Conservation (phyloP, 805 yeast species). For the Sugiyamaella mastotermitis region DNA sequence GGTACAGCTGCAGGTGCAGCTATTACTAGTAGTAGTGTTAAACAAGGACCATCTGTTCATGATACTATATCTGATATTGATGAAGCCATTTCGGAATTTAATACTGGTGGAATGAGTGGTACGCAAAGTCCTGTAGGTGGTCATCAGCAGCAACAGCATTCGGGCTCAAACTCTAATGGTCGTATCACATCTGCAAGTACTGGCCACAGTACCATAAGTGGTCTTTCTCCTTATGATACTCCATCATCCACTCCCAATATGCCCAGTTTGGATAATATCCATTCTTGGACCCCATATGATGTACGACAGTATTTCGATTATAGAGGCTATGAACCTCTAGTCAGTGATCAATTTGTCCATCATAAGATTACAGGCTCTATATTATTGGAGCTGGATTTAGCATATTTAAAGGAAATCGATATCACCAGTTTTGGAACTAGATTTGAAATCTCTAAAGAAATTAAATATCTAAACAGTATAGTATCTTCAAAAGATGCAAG, state of each 20-base stretch:
- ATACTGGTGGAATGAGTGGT: constrained; percentile 13
- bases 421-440: constrained; percentile 92
- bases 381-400: constrained; percentile 74
- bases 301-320: constrained; percentile 71
- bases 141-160: neutral
- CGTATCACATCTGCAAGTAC: too few relatives aligned
- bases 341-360: constrained; percentile 73
- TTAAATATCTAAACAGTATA: constrained; percentile 47
- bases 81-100: constrained; percentile 31
- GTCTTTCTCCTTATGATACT: neutral
- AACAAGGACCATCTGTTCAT: constrained; percentile 14
- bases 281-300: constrained; percentile 77
- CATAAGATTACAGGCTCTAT: constrained; percentile 90
- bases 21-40: neutral
- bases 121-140: neutral
- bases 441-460: constrained; percentile 85
- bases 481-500: constrained; percentile 7
- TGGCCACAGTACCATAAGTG: neutral
- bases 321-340: constrained; percentile 64
- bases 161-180: neutral
- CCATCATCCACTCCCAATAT: constrained; percentile 1
- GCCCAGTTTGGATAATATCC: constrained; percentile 20
- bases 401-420: constrained; percentile 85
- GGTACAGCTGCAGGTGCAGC: neutral
- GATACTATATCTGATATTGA: constrained; percentile 34